Evolutionary conservation across 768 basidiomycete genomes (phyloP).

Genomic region (Boletales sp.): DNA sequence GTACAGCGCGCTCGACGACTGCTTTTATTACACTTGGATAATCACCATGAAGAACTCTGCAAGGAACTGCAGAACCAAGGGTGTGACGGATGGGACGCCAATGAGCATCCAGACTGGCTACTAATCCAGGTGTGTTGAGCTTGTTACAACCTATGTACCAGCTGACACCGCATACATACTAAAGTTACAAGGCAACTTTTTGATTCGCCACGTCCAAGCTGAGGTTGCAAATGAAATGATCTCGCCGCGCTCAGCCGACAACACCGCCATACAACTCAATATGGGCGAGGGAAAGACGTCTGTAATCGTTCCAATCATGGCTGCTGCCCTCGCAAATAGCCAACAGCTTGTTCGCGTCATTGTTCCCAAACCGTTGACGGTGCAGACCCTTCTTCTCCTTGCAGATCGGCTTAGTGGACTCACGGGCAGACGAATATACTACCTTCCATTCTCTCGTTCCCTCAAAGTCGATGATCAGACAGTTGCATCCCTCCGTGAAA

Average conservation of each 20-base stretch:
- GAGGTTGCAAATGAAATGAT: constrained; percentile 45
- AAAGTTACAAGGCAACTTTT: constrained; percentile 45
- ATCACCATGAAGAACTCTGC: not conserved
- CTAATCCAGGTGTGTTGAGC: no score
- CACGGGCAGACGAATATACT: constrained; percentile 41
- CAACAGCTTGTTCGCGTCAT: constrained; percentile 41
- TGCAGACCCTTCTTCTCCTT: constrained; percentile 45
- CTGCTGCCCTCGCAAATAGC: constrained; percentile 39
- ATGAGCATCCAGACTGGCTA: not conserved
- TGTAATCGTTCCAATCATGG: constrained; percentile 42
- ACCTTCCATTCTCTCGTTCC: constrained; percentile 44
- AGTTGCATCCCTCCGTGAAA: no score
- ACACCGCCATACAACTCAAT: constrained; percentile 44
- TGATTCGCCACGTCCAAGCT: constrained; percentile 41
- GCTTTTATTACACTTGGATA: not conserved
- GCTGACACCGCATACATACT: not conserved
- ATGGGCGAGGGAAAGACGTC: constrained; percentile 57
- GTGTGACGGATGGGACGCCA: not conserved
- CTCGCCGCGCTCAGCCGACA: constrained; percentile 29
- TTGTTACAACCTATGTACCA: not conserved
- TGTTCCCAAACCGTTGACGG: constrained; percentile 40
- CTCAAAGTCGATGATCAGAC: constrained; percentile 13
- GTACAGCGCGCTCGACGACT: constrained; percentile 22
- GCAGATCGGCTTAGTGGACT: constrained; percentile 40
- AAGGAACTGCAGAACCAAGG: not conserved